Percentiles rank a stretch among this genome's conserved stretches.
These are phyloP conservation scores for Abortiporus biennis DNA, from an alignment of 1,284 basidiomycete genomes.

Conservation along the genomic window DNA sequence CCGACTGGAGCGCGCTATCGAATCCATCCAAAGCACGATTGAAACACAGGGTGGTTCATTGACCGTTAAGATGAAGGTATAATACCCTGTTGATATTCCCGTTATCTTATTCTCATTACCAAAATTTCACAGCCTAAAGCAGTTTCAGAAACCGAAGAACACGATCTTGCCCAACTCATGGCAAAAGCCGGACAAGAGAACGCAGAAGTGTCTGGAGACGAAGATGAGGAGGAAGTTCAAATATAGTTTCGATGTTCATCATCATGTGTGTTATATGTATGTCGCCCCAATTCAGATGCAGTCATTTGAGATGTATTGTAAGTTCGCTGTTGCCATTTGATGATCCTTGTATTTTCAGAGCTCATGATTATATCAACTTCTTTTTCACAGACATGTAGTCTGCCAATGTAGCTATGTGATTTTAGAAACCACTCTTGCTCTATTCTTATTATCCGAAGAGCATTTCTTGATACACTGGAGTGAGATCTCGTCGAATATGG, in stretches of 20 bases:
- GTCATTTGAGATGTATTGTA: slow-evolving; percentile 5
- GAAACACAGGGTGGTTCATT: slow-evolving; percentile 82
- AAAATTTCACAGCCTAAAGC: slow-evolving; percentile 74
- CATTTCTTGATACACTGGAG: too few species aligned
- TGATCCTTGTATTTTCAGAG: background rate
- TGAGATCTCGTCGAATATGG: too few species aligned
- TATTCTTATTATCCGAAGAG: background rate
- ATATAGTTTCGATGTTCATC: background rate
- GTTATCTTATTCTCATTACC: background rate
- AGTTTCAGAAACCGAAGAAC: slow-evolving; percentile 94
- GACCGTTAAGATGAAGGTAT: slow-evolving; percentile 94
- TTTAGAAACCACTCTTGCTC: background rate
- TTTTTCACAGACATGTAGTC: slow-evolving; percentile 1
- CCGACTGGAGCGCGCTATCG: slow-evolving; percentile 89
- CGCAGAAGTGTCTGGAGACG: slow-evolving; percentile 91
- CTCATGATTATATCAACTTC: too few species aligned
- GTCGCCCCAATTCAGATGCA: background rate
- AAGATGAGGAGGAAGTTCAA: slow-evolving; percentile 72
- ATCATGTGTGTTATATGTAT: background rate
- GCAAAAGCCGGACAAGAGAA: slow-evolving; percentile 89
- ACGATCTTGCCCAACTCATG: slow-evolving; percentile 93
- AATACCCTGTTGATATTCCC: slow-evolving; percentile 14
- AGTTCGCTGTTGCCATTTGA: background rate
- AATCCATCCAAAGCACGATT: slow-evolving; percentile 83
- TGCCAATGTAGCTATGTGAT: slow-evolving; percentile 1